Percentiles rank a stretch among this genome's conserved stretches.
Evolutionary conservation across 768 basidiomycete species (phyloP).

Genomic region (Lentinula guzmanii): DNA sequence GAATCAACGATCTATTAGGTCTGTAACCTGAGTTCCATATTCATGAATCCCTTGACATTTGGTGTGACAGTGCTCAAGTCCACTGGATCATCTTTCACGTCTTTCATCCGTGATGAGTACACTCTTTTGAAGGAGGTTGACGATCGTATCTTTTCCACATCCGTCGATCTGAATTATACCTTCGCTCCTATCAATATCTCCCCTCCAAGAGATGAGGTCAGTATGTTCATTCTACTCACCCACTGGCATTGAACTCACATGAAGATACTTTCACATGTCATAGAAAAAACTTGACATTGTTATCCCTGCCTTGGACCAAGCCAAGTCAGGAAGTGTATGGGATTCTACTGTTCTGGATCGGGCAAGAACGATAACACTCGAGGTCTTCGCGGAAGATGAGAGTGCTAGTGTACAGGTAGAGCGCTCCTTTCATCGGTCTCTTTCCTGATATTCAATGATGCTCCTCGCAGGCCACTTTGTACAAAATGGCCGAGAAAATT

Average conservation of each 20-base stretch:
- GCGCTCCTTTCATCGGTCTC: background rate
- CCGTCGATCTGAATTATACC: slow-evolving; percentile 70
- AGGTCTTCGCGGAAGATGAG: slow-evolving; percentile 81
- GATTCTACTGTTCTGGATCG: slow-evolving; percentile 47
- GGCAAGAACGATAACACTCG: slow-evolving; percentile 63
- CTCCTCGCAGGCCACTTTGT: slow-evolving; percentile 71
- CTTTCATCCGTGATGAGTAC: slow-evolving; percentile 79
- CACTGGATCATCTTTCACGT: slow-evolving; percentile 78
- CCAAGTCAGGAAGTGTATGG: slow-evolving; percentile 48
- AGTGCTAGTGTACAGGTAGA: slow-evolving; percentile 88
- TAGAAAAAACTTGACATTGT: slow-evolving; percentile 43
- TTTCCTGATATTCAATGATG: background rate
- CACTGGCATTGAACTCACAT: background rate
- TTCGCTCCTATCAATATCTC: slow-evolving; percentile 45
- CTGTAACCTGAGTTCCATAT: slow-evolving; percentile 14
- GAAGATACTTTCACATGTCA: background rate
- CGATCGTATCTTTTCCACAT: slow-evolving; percentile 89
- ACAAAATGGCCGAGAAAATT: slow-evolving; percentile 78
- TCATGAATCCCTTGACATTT: background rate
- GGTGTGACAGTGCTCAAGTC: slow-evolving; percentile 72
- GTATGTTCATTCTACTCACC: background rate
- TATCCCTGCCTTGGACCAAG: slow-evolving; percentile 25
- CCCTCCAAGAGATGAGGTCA: slow-evolving; percentile 38
- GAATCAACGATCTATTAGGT: slow-evolving; percentile 81
- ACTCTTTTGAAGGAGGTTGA: slow-evolving; percentile 81